Evolutionary conservation across 2,329 filamentous ascomycete genomes (phyloP), one percentile per base, ranked within the genome.

Genomic region (Fusarium chuoi): DNA sequence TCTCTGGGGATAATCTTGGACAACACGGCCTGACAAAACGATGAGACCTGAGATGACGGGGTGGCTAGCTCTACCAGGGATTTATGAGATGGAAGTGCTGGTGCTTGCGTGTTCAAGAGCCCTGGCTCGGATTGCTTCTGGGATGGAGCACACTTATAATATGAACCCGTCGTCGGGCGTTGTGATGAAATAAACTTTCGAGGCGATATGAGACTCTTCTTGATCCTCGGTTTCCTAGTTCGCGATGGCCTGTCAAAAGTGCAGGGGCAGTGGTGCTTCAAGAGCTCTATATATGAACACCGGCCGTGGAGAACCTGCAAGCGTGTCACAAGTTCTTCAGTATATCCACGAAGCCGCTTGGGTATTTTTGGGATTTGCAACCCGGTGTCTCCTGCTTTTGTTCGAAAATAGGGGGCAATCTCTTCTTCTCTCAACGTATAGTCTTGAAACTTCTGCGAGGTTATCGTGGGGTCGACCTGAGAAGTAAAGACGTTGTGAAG

Each of bases 401-500:
- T 22, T 7, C 46, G 51, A 33, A 80, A 74, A 10, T 68, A 82
- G 18, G 77, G 75, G 14, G 79, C 73, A 24, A 98, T 96, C 78
- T 98, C 96, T 17, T 93, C 88, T 78, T 98, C 96, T 24, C 96
- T 91, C 17, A 94, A 81, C 0, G 93, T 95, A 79, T 98, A 97
- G 81, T 98, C 95, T 78, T 94, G 93, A 78, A 96, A 91, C 33
- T 88, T 89, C 76, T 96, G 92, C 0, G 89, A 85, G 0, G 92
- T 96, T 77, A 93, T 89, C 55, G 83, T 87, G 28, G 79, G 80
- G 79, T 96, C 88, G 22, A 92, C 87, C 7, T 85, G 83, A 10
- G 91, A 93, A 0, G 91, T 94, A 79, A 98, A 98, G n/a, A 93
- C 94, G 81, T 98, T 99, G 79, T 97, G 94, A 7, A 99, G 85